phyloP scores from a whole-genome alignment of 2,329 filamentous ascomycete species.

The Alternaria hordeiaustralica region DNA sequence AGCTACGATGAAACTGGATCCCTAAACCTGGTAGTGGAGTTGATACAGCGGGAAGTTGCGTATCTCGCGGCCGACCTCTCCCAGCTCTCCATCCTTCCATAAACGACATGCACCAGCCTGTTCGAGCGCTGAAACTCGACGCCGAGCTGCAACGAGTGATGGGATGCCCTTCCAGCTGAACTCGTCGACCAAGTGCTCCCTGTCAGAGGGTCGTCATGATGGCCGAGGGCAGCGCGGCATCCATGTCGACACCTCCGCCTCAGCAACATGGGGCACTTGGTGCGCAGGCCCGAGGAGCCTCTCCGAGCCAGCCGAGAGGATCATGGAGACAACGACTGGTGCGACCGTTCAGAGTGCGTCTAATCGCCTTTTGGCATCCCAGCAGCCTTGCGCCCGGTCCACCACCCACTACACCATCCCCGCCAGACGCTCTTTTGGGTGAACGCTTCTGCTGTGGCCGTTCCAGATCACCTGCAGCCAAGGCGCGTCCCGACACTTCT shows the following conservation, averaged over 20 bases:
- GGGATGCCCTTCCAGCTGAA: conserved; percentile 13
- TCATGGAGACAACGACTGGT: conserved; percentile 25
- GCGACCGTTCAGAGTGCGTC: conserved; percentile 31
- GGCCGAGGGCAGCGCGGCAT: conserved; percentile 18
- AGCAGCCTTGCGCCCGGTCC: conserved; percentile 44
- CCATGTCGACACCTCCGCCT: conserved; percentile 32
- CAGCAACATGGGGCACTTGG: conserved; percentile 41
- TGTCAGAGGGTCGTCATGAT: conserved; percentile 17
- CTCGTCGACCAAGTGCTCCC: conserved; percentile 27
- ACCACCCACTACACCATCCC: conserved; percentile 39
- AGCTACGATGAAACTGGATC: conserved; percentile 3
- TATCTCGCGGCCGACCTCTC: conserved; percentile 16
- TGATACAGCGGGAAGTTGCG: conserved; percentile 22
- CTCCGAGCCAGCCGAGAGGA: conserved; percentile 28
- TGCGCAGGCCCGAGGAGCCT: conserved; percentile 30
- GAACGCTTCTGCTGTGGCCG: conserved; percentile 48
- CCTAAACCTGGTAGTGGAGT: conserved; percentile 13
- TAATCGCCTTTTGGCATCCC: conserved; percentile 38
- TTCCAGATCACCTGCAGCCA: conserved; percentile 52
- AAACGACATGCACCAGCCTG: conserved; percentile 30
- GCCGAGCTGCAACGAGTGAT: conserved; percentile 34
- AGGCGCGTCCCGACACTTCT: conserved; percentile 48
- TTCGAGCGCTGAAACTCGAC: conserved; percentile 35
- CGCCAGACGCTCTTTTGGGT: conserved; percentile 44
- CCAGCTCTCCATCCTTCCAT: conserved; percentile 24